Evolutionary conservation across 306 rosid genomes (phyloP), one percentile per base, ranked within the genome.

Genomic region (Phaseolus lunatus): DNA sequence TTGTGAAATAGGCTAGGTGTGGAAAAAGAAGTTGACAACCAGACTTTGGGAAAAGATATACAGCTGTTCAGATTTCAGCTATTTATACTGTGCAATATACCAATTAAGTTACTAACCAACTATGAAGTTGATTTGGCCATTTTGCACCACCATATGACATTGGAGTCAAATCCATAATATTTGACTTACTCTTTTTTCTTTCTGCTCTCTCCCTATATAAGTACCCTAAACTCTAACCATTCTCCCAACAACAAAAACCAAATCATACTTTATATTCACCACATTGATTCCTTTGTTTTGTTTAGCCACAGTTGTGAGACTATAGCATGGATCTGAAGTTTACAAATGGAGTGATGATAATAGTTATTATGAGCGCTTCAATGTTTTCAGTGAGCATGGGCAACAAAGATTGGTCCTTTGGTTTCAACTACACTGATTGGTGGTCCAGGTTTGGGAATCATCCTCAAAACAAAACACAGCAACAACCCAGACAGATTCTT

Each of bases 361-460:
- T 76, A 8, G 54, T 85, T 54, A 12, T 88, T 44, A 9, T 83
- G 13, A n/a, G n/a, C 27, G 59, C 67, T 82, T 75, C 83, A 24
- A 27, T 49, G 41, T 61, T 79, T 72, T 52, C 43, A 5, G 63
- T 65, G 26, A 47, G 76, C 71, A 67, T 22, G 80, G 92, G 86
- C 27, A 86, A 64, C 79, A 84, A 84, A 44, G 84, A 84, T 4
- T 83, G 89, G 86, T 81, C 73, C 12, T 63, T 48, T 52, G 84
- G 80, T n/a, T 83, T 48, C 24, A 87, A 85, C 78, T 61, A 75
- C 80, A 81, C 84, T 0, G 75, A 73, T 20, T 81, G 87, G 88
- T 73, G 80, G 72, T 79, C 77, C n/a, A 78, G 67, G 63, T 84
- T 65, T 6, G 88, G 82, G 10, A 81, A 65, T 43, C 79, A 65